Base-by-base conservation (phyloP, 345 rosid species). In the Mercurialis annua region DNA sequence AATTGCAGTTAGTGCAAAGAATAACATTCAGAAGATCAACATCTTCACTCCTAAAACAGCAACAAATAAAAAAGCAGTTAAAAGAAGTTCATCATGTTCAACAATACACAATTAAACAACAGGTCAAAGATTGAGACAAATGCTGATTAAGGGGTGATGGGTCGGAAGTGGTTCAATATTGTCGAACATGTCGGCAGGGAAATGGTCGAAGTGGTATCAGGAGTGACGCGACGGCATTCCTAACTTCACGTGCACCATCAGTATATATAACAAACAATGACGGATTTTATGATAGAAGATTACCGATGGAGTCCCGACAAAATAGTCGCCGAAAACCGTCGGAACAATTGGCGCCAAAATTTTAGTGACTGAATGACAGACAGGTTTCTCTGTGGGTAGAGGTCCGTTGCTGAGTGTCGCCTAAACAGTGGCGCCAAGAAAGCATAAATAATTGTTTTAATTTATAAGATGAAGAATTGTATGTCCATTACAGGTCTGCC, bases 151-250 rank as follows among this genome's bases (percentile, higher is more conserved):
- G 97, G 87, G 74, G n/a, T n/a, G n/a, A n/a, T n/a, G n/a, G n/a
- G 82, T 81, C 1, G 75, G 84, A 69, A 81, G 79, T 2, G 76
- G 80, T 48, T 84, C 87, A 24, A 83, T 84, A 4, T 82, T 83
- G 78, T 90, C 96, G 36, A 86, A 84, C 81, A 90, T 76, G 69
- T 87, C 93, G 0, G 84, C 56, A 0, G 98, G 97, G 53, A 90
- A 84, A 75, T 88, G 92, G 18, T 90, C 92, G 9, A 86, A 85
- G 80, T 88, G 17, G 78, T 59, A 38, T 83, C 89, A 3, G 83
- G 75, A 15, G 71, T 66, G 27, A 6, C n/a, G n/a, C n/a, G n/a
- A n/a, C 69, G 1, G 46, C 36, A 31, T 50, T 67, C 33, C 42
- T 40, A n/a, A 69, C 84, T 26, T 84, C 78, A 24, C 64, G 76